Evolutionary conservation across 208 protist species (phyloP).

Genomic region (Leishmania lainsoni): DNA sequence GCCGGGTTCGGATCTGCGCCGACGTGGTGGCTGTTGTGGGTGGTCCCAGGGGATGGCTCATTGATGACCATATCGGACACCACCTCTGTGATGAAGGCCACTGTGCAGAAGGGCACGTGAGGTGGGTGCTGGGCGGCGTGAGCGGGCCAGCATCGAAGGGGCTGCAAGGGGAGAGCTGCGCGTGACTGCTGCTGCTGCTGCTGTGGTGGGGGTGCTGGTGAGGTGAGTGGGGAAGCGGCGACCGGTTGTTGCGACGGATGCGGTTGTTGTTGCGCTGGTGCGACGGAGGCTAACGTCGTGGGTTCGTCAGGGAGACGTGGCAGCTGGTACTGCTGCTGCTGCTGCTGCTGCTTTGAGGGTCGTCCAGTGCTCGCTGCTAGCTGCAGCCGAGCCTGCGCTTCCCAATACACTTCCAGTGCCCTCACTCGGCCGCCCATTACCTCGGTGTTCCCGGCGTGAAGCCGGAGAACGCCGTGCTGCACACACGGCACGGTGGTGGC

Average conservation of each 20-base stretch:
- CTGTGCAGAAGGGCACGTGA: conserved; percentile 42
- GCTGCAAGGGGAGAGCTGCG: conserved; percentile 19
- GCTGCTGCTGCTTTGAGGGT: conserved; percentile 28
- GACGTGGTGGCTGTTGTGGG: not conserved
- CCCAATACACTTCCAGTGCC: conserved; percentile 55
- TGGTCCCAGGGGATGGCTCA: conserved; percentile 20
- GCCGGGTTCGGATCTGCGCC: not conserved
- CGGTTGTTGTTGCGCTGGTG: not conserved
- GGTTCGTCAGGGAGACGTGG: not conserved
- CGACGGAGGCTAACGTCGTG: not conserved
- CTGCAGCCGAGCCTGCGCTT: conserved; percentile 32
- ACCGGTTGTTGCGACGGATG: not conserved
- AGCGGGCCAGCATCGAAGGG: conserved; percentile 22
- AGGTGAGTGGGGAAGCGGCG: not conserved
- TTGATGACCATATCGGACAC: conserved; percentile 65
- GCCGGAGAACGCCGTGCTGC: conserved; percentile 49
- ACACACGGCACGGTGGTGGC: conserved; percentile 1
- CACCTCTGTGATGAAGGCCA: conserved; percentile 61
- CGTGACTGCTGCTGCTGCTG: not conserved
- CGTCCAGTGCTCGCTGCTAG: conserved; percentile 49
- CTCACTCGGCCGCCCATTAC: conserved; percentile 58
- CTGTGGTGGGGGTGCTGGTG: not conserved
- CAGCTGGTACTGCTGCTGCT: not conserved
- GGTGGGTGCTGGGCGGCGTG: conserved; percentile 16
- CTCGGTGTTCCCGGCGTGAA: conserved; percentile 46